These are phyloP conservation scores for Phytophthora nicotianae DNA, from an alignment of 352 stramenopile species.

Conservation along the genomic window DNA sequence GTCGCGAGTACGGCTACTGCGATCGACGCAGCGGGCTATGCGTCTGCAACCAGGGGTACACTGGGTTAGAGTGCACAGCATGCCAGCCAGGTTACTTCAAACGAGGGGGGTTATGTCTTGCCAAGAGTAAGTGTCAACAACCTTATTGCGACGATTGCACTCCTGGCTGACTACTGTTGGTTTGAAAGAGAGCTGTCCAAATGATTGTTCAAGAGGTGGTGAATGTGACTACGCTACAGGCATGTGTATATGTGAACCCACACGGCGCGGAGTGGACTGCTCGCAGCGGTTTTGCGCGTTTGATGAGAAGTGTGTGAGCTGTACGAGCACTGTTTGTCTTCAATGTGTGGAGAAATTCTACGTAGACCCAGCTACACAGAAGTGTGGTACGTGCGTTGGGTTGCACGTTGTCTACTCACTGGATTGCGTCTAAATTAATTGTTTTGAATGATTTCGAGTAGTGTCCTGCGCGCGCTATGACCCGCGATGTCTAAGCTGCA, in stretches of 20 bases:
- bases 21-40: slow-evolving; percentile 93
- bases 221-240: slow-evolving; percentile 91
- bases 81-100: slow-evolving; percentile 91
- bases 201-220: slow-evolving; percentile 89
- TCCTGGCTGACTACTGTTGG: background rate
- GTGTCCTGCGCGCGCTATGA: slow-evolving; percentile 88
- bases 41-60: slow-evolving; percentile 95
- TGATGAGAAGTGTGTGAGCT: slow-evolving; percentile 88
- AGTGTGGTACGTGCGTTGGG: slow-evolving; percentile 59
- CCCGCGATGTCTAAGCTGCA: slow-evolving; percentile 91
- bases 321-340: slow-evolving; percentile 79
- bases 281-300: slow-evolving; percentile 71
- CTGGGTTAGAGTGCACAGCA: slow-evolving; percentile 85
- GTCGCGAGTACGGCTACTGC: slow-evolving; percentile 93
- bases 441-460: slow-evolving; percentile 22
- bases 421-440: no score
- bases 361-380: slow-evolving; percentile 63
- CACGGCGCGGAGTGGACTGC: slow-evolving; percentile 84
- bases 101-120: slow-evolving; percentile 85
- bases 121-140: slow-evolving; percentile 62
- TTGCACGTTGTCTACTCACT: background rate
- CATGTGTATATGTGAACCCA: slow-evolving; percentile 74
- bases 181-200: slow-evolving; percentile 75
- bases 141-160: background rate
- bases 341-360: slow-evolving; percentile 90